Evolutionary conservation across 1,284 basidiomycete species (phyloP).

Genomic region (Irpex rosettiformis): DNA sequence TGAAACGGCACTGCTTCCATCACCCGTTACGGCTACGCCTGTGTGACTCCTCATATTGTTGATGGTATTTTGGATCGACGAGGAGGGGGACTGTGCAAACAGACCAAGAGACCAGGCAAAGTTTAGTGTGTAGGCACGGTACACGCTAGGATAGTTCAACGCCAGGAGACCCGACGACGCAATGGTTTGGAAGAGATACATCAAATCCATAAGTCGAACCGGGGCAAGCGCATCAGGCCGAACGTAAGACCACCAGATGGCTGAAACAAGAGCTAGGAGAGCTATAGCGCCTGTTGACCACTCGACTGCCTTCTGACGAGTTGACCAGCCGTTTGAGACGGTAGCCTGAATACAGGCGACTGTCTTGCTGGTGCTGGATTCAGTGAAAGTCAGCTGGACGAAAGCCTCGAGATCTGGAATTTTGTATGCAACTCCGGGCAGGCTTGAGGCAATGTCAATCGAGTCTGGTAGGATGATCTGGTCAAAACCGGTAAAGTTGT

Average conservation of each 20-base stretch:
- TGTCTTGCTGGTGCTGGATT: constrained; percentile 63
- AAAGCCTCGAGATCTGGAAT: constrained; percentile 93
- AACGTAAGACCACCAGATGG: constrained; percentile 61
- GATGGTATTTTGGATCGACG: constrained; percentile 75
- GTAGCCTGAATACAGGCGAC: constrained; percentile 92
- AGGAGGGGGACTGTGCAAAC: constrained; percentile 54
- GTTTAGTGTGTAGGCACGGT: constrained; percentile 78
- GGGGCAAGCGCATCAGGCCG: constrained; percentile 40
- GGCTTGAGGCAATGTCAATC: constrained; percentile 46
- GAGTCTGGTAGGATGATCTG: constrained; percentile 68
- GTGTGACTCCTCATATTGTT: constrained; percentile 79
- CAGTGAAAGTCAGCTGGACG: constrained; percentile 75
- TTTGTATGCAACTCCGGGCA: constrained; percentile 81
- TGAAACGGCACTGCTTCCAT: constrained; percentile 55
- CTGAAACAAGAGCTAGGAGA: constrained; percentile 64
- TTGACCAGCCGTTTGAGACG: constrained; percentile 87
- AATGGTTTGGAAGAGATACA: constrained; percentile 82
- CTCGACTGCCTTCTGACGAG: constrained; percentile 69
- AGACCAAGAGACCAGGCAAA: constrained; percentile 89
- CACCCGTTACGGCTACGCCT: constrained; percentile 69
- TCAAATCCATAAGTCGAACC: constrained; percentile 74
- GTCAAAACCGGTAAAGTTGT: constrained; percentile 84
- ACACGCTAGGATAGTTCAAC: constrained; percentile 85
- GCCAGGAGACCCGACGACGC: constrained; percentile 64
- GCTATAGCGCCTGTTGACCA: constrained; percentile 77